Percentiles rank a stretch among this genome's conserved stretches.
Evolutionary conservation across 2,329 filamentous ascomycete species (phyloP).

Genomic region (Apiospora saccharicola): DNA sequence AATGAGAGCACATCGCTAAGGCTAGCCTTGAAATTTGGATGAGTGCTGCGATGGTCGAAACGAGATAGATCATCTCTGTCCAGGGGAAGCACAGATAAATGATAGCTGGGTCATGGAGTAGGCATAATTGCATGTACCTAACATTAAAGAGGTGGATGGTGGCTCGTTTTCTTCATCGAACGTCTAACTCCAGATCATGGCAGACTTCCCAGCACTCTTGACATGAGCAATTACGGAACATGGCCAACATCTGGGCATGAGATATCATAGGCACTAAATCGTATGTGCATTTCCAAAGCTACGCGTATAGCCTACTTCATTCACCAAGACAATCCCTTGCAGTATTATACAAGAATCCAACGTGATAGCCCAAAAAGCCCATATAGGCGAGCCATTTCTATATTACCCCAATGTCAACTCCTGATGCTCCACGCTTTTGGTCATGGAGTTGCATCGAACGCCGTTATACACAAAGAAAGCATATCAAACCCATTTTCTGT

Average conservation of each 20-base stretch:
- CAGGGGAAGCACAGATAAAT: not conserved
- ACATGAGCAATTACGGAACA: not conserved
- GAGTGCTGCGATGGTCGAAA: not conserved
- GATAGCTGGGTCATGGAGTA: not conserved
- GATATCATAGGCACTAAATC: not conserved
- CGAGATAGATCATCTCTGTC: not conserved
- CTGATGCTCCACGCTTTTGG: constrained; percentile 5
- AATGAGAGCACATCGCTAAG: not conserved
- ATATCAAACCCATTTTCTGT: not conserved
- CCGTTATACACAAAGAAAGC: not conserved
- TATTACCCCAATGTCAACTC: not conserved
- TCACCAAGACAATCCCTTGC: not conserved
- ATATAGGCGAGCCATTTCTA: not conserved
- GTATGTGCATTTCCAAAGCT: not conserved
- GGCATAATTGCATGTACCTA: not conserved
- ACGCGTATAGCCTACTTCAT: not conserved
- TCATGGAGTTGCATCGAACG: constrained; percentile 1
- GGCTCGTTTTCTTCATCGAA: not conserved
- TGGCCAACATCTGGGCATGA: not conserved
- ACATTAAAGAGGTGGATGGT: not conserved
- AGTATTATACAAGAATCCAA: not conserved
- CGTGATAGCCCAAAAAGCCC: not conserved
- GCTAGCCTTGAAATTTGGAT: not conserved
- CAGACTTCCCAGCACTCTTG: not conserved
- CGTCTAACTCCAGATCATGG: not conserved